phyloP scores from a whole-genome alignment of 768 basidiomycete genomes.

The Hygrocybe coccinea region DNA sequence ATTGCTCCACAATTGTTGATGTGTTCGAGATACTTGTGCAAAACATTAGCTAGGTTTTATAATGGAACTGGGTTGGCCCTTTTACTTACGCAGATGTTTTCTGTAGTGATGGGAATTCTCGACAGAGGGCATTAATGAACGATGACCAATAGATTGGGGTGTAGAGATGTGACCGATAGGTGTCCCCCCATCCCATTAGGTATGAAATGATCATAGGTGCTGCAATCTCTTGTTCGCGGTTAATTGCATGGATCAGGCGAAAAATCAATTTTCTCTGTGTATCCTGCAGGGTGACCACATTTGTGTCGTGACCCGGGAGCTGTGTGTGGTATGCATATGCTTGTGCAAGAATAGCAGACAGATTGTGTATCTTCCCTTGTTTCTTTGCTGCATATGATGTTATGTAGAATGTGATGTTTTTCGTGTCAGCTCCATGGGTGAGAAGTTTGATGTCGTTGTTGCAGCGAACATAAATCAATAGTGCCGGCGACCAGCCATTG shows the following conservation, averaged over 20 bases:
- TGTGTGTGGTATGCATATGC: conserved; percentile 30
- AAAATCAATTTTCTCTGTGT: conserved; percentile 29
- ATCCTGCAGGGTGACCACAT: conserved; percentile 21
- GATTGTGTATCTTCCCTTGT: conserved; percentile 28
- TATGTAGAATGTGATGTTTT: conserved; percentile 30
- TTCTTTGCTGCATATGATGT: conserved; percentile 34
- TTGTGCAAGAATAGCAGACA: conserved; percentile 32
- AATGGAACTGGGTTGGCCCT: not conserved
- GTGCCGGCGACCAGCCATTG: conserved; percentile 25
- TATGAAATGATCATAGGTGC: conserved; percentile 38
- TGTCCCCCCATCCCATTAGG: conserved; percentile 43
- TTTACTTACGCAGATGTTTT: not conserved
- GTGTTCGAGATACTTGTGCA: no score
- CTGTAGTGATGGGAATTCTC: conserved; percentile 12
- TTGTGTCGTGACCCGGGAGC: not conserved
- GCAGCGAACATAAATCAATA: conserved; percentile 23
- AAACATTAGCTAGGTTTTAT: no score
- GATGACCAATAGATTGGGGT: conserved; percentile 31
- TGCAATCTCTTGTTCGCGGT: conserved; percentile 34
- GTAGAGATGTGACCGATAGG: conserved; percentile 34
- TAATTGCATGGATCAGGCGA: conserved; percentile 28
- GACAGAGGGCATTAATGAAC: conserved; percentile 22
- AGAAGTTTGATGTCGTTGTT: conserved; percentile 43
- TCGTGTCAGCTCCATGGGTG: conserved; percentile 31
- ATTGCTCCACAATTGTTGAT: no score